These are phyloP conservation scores for Viola pubescens DNA, from an alignment of 441 rosid species.

Conservation along the genomic window DNA sequence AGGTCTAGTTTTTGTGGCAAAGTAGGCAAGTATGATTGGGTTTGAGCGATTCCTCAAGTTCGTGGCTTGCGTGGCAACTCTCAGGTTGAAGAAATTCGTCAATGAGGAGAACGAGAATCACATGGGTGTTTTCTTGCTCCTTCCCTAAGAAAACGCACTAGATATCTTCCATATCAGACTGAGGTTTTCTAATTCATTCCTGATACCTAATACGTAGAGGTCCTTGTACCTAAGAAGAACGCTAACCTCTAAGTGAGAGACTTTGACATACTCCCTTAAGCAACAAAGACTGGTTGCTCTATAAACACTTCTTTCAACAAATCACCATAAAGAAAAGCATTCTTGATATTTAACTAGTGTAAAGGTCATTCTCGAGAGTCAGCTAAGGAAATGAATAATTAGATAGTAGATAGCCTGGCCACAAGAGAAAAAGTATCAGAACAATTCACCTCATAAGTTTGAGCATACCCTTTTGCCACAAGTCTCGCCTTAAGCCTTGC, in stretches of 20 bases:
- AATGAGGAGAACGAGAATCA: no score
- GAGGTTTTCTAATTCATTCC: no score
- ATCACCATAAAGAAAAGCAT: neutral
- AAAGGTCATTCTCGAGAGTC: neutral
- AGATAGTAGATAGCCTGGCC: neutral
- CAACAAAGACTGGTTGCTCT: neutral
- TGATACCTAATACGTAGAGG: no score
- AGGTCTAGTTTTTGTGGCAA: no score
- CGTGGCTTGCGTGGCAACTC: no score
- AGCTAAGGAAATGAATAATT: neutral
- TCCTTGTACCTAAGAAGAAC: no score
- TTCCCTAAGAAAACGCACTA: no score
- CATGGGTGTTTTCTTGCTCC: no score
- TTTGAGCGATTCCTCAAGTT: no score
- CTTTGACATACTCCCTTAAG: neutral
- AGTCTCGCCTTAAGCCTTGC: neutral
- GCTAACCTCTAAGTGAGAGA: neutral
- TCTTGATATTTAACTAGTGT: neutral
- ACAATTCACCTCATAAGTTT: neutral
- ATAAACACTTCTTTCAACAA: neutral
- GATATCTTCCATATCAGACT: no score
- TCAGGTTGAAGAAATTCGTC: no score
- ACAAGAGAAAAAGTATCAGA: conserved; percentile 1
- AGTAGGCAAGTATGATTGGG: no score
- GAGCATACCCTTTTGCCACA: neutral